A percentile compares a stretch with the other conserved stretches of the same genome.
Conservation (phyloP, 106 monocot genomes). For the Dioscorea alata region DNA sequence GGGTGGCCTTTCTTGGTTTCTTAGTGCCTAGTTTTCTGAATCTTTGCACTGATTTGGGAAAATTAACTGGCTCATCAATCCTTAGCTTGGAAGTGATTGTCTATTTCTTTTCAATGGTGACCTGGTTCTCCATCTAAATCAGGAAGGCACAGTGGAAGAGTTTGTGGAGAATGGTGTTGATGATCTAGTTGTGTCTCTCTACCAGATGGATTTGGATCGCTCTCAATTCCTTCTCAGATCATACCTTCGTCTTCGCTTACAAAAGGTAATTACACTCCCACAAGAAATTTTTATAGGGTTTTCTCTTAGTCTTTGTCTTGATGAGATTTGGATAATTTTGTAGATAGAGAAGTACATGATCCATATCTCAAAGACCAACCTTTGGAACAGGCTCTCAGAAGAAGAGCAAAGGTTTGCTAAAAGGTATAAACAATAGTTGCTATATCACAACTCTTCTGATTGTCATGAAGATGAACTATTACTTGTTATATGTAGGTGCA, state of each 20-base stretch:
- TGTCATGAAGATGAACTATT: slow-evolving; percentile 4
- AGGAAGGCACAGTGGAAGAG: slow-evolving; percentile 89
- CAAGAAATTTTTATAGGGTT: neutral
- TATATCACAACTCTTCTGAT: neutral
- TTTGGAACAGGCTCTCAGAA: slow-evolving; percentile 72
- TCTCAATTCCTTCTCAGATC: slow-evolving; percentile 79
- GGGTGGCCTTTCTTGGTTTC: too few species aligned
- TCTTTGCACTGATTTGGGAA: neutral
- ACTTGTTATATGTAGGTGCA: slow-evolving; percentile 31
- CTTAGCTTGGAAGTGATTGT: neutral
- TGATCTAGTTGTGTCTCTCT: slow-evolving; percentile 76
- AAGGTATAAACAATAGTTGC: slow-evolving; percentile 23
- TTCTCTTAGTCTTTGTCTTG: neutral
- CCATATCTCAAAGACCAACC: slow-evolving; percentile 62
- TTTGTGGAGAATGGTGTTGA: slow-evolving; percentile 43
- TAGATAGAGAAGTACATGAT: slow-evolving; percentile 84
- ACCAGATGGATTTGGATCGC: slow-evolving; percentile 91
- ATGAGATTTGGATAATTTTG: neutral
- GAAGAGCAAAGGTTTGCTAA: slow-evolving; percentile 70
- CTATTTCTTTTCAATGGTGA: neutral
- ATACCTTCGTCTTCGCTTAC: slow-evolving; percentile 81
- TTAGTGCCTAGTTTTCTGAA: too few species aligned
- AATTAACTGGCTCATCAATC: neutral
- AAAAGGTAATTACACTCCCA: slow-evolving; percentile 40
- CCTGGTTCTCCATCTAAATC: neutral